Base-by-base conservation (phyloP, 2,329 filamentous ascomycete species). In the Colletotrichum tanaceti region DNA sequence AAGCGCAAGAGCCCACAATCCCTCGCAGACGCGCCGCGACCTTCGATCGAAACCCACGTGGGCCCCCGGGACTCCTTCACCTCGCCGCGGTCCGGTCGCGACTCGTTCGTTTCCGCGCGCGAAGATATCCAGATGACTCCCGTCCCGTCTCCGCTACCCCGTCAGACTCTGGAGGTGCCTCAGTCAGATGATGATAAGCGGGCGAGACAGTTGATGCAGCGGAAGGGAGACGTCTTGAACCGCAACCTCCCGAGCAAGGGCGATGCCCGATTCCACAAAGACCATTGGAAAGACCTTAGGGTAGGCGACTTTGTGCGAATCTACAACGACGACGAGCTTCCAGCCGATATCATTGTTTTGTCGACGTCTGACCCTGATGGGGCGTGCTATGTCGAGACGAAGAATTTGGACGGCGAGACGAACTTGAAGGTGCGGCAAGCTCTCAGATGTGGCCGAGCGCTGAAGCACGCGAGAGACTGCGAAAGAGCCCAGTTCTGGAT, bases 271-370 rank as follows among this genome's bases (percentile, higher is more conserved):
- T 99, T 99, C 81, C 95, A 97, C 79, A 92, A 91, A 74, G 94
- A 98, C 75, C 90, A 89, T 50, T 99, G 96, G 96, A 99, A 99
- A 81, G 97, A 90, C 74, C 86, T 99, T 16, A 90, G 94, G 74
- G 96, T 99, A 10, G 96, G 96, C 55, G 96, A 99, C 79, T 98
- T 97, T 79, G 91, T 99, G 63, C 93, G 97, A 73, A 88, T 99
- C 58, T 98, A 98, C 82, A 98, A 97, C 75, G 92, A 97, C 73
- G 96, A 99, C 75, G 94, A 97, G 73, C 89, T 99, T 28, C 97
- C 96, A 1, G 95, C 96, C 55, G 96, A 99, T 79, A 85, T 99
- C 54, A 91, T 98, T 55, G 92, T 99, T 50, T 82, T 99, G 28
- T 93, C 96, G 2, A 98, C 96, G 0, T 97, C 96, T 2, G 96